Evolutionary conservation across 352 stramenopile genomes (phyloP), one percentile per base, ranked within the genome.

Genomic region (Globisporangium polare): DNA sequence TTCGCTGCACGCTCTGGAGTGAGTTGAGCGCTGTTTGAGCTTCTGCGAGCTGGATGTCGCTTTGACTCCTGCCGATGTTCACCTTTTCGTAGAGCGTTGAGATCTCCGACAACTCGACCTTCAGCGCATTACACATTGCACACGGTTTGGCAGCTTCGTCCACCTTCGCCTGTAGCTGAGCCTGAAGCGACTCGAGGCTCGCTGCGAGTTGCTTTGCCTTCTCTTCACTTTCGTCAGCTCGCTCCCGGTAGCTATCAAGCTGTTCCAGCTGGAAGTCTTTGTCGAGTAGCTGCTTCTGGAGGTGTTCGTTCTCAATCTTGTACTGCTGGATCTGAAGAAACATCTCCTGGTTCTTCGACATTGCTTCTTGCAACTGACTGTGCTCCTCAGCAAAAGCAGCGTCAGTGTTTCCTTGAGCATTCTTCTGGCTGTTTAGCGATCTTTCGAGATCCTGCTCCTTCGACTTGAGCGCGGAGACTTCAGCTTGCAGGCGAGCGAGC

Each of bases 281-380:
- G 62, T 90, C 80, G 9, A 67, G 72, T 12, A 88, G 58, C 58
- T 90, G 66, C 51, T 88, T 86, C 68, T 90, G 80, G 20, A 90
- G 68, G 41, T 86, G 77, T 51, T 88, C 75, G 52, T 85, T 90
- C 65, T 90, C 78, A 54, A 85, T 88, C 60, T 89, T 88, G 70
- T 87, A 82, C 59, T 89, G 76, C 53, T 88, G 68, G 29, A 89
- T 56, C 27, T 88, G 73, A 26, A 73, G 67, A 5, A 71, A 49
- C n/a, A 86, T 53, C 29, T 88, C 74, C 7, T 82, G 67, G 29
- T 66, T 69, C 31, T 73, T 72, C 0, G 37, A 15, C n/a, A 66
- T 26, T 29, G 71, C 66, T 35, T 67, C 68, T 43, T 78, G 65
- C 6, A 79, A 26, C 2, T 83, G 71, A 3, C 47, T 47, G 60